A percentile compares a stretch with the other conserved stretches of the same genome.
Evolutionary conservation across 805 yeast genomes (phyloP).

Genomic region (Barnettozyma botsteinii): DNA sequence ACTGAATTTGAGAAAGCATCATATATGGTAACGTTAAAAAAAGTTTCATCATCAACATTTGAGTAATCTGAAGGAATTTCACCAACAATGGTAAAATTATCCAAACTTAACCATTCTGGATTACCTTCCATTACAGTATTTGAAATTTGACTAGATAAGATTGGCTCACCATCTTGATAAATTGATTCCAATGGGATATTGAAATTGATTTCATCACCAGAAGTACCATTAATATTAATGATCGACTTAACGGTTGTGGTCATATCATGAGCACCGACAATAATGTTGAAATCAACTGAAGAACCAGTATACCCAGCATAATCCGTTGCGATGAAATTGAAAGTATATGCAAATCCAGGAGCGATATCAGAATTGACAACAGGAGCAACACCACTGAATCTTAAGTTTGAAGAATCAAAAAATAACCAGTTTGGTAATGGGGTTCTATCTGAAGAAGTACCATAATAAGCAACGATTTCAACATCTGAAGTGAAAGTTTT

Average conservation of each 20-base stretch:
- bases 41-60: constrained; percentile 19
- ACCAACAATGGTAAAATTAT: constrained; percentile 45
- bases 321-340: constrained; percentile 76
- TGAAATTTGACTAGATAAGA: constrained; percentile 49
- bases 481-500: constrained; percentile 54
- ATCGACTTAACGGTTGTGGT: constrained; percentile 58
- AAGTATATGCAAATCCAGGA: constrained; percentile 68
- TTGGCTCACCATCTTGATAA: constrained; percentile 52
- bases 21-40: constrained; percentile 48
- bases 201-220: constrained; percentile 46
- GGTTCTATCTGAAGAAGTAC: constrained; percentile 73
- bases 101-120: constrained; percentile 55
- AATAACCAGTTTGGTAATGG: constrained; percentile 89
- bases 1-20: constrained; percentile 61
- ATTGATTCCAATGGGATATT: constrained; percentile 60
- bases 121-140: constrained; percentile 40
- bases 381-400: constrained; percentile 87
- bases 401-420: constrained; percentile 55
- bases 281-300: constrained; percentile 59
- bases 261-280: constrained; percentile 85
- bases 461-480: constrained; percentile 63
- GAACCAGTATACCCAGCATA: constrained; percentile 68
- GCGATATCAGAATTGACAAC: constrained; percentile 81
- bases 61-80: constrained; percentile 44
- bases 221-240: constrained; percentile 61